Base-by-base conservation (phyloP, 2,329 filamentous ascomycete species). In the Davidsoniella eucalypti region DNA sequence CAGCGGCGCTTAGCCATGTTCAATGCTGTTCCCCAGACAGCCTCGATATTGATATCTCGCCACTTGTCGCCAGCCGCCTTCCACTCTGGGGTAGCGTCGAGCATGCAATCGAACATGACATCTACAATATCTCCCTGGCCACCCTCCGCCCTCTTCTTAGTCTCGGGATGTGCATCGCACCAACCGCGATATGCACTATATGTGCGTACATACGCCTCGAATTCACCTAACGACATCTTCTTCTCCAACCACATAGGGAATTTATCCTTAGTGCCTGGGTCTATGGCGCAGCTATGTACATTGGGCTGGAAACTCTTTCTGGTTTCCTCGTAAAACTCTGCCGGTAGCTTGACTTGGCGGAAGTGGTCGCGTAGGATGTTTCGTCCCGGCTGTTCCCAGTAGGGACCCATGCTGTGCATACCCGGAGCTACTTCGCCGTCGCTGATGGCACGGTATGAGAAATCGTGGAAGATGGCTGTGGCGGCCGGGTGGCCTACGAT, bases 91-190 rank as follows among this genome's bases (percentile, higher is more conserved):
- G 77, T 73, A n/a, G 63, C 66, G 49, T 67, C 65, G 4, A 73
- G 60, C 58, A 82, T 74, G 53, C 67, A 66, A 52, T 79, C 75
- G 63, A 79, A 75, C 65, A 81, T 67, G 54, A 71, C 59, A 62
- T 82, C 79, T n/a, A 77, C 65, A 40, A 82, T 58, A 61, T 83
- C 79, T 1, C 77, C 77, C 6, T 65, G 55, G 2, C 77, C 78
- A 5, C 75, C 78, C 21, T 73, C 69, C 4, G 62, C 67, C 57
- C 68, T 65, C 50, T 67, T 68, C 60, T 66, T 70, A 37, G 56
- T 58, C 38, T 70, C 69, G 2, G 72, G 70, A 61, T 80, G 68
- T 9, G 66, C 68, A 54, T 75, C 70, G 56, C 67, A 66, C 78
- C 79, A 83, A 25, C 67, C 70, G 58, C 69, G 69, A 60, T 70